Conservation (phyloP, 257 asterid genomes). For the Jaltomata sinuosa region DNA sequence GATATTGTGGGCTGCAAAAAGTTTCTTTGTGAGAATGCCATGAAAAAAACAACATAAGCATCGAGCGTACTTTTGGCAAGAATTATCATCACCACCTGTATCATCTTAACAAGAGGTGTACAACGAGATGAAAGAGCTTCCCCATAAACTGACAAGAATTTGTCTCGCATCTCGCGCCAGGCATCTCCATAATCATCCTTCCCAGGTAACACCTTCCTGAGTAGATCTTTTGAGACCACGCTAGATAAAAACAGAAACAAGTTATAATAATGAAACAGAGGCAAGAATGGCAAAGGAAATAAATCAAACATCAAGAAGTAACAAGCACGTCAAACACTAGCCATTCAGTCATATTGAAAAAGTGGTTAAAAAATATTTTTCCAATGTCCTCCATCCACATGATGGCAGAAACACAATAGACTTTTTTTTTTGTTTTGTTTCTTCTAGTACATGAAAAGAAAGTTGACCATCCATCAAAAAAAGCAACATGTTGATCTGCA, state of each 20-base stretch:
- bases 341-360: not conserved
- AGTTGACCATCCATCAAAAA: not conserved
- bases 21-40: not conserved
- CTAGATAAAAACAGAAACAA: constrained; percentile 22
- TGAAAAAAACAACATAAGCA: not conserved
- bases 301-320: not conserved
- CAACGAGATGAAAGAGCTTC: constrained; percentile 80
- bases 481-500: not conserved
- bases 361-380: not conserved
- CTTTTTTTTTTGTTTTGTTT: not conserved
- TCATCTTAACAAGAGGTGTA: constrained; percentile 67
- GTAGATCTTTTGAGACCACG: constrained; percentile 69
- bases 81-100: constrained; percentile 67
- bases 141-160: constrained; percentile 48
- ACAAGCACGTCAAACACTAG: not conserved
- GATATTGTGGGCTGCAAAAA: not conserved
- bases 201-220: constrained; percentile 46
- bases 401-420: not conserved
- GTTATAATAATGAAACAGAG: not conserved
- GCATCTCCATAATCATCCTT: constrained; percentile 54
- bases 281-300: not conserved
- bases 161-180: constrained; percentile 45
- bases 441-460: not conserved
- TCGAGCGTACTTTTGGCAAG: not conserved
- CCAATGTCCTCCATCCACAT: not conserved